Percentiles rank a stretch among this genome's conserved stretches.
These are phyloP conservation scores for Candida ascalaphidarum DNA, from an alignment of 805 yeast species.

Conservation along the genomic window DNA sequence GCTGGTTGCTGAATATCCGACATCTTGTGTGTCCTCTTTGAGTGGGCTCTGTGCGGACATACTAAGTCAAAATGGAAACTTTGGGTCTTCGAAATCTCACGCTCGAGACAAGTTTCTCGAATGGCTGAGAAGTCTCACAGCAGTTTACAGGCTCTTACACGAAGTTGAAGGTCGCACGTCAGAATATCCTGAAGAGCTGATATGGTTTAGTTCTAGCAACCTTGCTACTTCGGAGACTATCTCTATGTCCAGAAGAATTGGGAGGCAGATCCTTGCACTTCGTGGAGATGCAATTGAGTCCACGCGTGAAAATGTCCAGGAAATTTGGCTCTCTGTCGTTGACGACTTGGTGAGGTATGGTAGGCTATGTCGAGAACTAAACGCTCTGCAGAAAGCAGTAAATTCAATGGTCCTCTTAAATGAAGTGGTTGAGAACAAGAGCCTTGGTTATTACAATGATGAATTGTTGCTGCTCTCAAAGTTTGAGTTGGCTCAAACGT, in stretches of 20 bases:
- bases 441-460: slow-evolving; percentile 2
- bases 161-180: too few species aligned
- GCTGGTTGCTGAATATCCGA: slow-evolving; percentile 29
- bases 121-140: slow-evolving; percentile 2
- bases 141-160: slow-evolving; percentile 2
- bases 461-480: background rate
- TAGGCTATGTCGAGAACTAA: slow-evolving; percentile 23
- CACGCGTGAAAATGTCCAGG: background rate
- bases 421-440: slow-evolving; percentile 22
- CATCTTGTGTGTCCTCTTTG: too few species aligned
- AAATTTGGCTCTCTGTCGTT: slow-evolving; percentile 14
- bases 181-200: slow-evolving; percentile 28
- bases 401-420: slow-evolving; percentile 41
- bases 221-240: slow-evolving; percentile 38
- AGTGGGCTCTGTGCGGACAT: too few species aligned
- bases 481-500: slow-evolving; percentile 44
- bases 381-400: slow-evolving; percentile 40
- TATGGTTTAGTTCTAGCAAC: slow-evolving; percentile 19
- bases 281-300: background rate
- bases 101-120: slow-evolving; percentile 4
- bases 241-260: slow-evolving; percentile 31
- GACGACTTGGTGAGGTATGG: slow-evolving; percentile 37
- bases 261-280: slow-evolving; percentile 20
- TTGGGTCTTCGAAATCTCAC: slow-evolving; percentile 11
- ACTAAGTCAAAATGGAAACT: slow-evolving; percentile 9